Percentiles rank a stretch among this genome's conserved stretches.
phyloP scores from a whole-genome alignment of 192 early-diverging fungal genomes.

The Spizellomyces punctatus region DNA sequence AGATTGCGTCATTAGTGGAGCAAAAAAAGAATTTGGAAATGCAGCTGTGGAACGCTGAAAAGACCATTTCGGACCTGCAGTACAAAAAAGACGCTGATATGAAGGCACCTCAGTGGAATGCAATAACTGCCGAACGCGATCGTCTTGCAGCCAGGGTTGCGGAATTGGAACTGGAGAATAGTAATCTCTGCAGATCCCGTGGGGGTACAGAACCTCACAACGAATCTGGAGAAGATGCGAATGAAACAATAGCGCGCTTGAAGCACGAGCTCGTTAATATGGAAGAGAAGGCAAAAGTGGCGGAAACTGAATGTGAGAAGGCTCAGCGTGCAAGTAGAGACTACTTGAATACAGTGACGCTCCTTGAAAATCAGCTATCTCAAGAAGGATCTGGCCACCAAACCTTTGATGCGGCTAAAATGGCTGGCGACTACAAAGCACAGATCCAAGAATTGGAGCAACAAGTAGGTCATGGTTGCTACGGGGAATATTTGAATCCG shows the following conservation, averaged over 20 bases:
- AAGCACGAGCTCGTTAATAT: slow-evolving; percentile 1
- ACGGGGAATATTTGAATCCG: no score
- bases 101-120: slow-evolving; percentile 1
- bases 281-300: neutral
- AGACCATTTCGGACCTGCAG: slow-evolving; percentile 8
- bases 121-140: neutral
- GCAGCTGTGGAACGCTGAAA: slow-evolving; percentile 1
- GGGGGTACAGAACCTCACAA: no score
- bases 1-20: slow-evolving; percentile 1
- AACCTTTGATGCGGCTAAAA: slow-evolving; percentile 10
- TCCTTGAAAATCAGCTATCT: slow-evolving; percentile 1
- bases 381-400: neutral
- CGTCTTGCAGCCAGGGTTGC: no score
- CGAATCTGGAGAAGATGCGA: no score
- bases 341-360: neutral
- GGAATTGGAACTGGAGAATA: no score
- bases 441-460: neutral
- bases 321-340: neutral
- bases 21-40: slow-evolving; percentile 10
- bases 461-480: neutral
- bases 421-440: neutral
- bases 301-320: neutral
- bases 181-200: no score
- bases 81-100: no score
- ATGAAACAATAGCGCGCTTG: neutral